Evolutionary conservation across 495 filamentous ascomycete species (phyloP), one percentile per base, ranked within the genome.

Genomic region (Mytilinidion resinicola): DNA sequence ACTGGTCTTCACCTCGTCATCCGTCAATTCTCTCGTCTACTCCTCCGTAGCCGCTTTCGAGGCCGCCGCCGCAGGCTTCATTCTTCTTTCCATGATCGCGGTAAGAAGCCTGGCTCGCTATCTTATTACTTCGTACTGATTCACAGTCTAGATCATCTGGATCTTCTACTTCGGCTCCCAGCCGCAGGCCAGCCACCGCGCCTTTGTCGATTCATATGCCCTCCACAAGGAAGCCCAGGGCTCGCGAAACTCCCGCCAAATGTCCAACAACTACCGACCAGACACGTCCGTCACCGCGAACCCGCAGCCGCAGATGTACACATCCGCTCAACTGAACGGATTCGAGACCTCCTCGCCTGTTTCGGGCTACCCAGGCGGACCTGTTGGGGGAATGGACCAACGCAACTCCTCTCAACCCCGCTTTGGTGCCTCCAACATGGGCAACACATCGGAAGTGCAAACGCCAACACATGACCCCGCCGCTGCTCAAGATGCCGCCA

Each of bases 161-260:
- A 96, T 97, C 59, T 95, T 96, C 75, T 96, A 97, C 76, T 99
- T 95, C 67, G 93, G 93, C 56, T 96, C 93, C 8, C 85, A 88
- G 1, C 91, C 95, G 6, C 85, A 89, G 52, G 89, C 91, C n/a
- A 78, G 84, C 53, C 88, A 91, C 61, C 89, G 91, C 55, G 85
- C 88, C 39, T 95, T 92, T 69, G 87, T 96, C 60, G 95, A 99
- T 73, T 96, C 92, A 2, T 96, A 96, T 65, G 91, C 95, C 37
- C 79, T 97, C 4, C 81, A 95, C 76, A 96, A 96, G 75, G 78
- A 82, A 33, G 76, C 78, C 39, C 71, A 70, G 12, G 81, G 80
- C n/a, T 76, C 80, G 7, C 65, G 69, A 25, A 75, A 68, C 53
- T 82, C 80, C 60, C 76, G 82, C 15, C 84, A 82, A 46, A 90